A percentile compares a stretch with the other conserved stretches of the same genome.
Conservation (phyloP, 305 asterid species). For the Fraxinus sp. region DNA sequence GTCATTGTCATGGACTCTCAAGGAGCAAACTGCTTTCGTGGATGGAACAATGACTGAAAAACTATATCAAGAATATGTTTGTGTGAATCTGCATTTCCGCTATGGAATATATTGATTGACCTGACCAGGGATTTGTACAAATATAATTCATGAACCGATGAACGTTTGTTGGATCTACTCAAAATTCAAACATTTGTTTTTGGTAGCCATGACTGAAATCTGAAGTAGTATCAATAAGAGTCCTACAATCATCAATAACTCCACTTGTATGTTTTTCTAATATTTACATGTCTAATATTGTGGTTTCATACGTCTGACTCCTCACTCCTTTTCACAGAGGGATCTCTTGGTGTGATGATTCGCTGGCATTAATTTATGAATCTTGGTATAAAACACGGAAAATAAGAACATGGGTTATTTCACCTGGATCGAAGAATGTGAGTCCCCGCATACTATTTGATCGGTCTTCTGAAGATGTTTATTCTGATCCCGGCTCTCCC, state of each 20-base stretch:
- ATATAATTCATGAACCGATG: not conserved
- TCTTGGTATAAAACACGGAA: constrained; percentile 93
- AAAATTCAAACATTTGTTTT: not conserved
- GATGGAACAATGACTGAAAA: constrained; percentile 1
- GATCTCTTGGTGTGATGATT: constrained; percentile 90
- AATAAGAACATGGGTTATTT: constrained; percentile 73
- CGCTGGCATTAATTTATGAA: constrained; percentile 88
- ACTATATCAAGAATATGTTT: not conserved
- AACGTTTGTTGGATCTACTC: not conserved
- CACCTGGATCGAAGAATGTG: constrained; percentile 64
- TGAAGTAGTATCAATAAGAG: not conserved
- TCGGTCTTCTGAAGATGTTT: constrained; percentile 98
- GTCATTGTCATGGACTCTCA: not conserved
- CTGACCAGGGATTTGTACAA: not conserved
- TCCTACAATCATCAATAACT: not conserved
- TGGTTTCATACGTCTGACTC: constrained; percentile 16
- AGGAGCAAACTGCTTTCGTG: not conserved
- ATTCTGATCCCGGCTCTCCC: constrained; percentile 99
- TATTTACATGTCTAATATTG: not conserved
- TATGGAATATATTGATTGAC: not conserved
- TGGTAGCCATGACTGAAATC: not conserved
- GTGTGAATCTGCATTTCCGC: constrained; percentile 9
- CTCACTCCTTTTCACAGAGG: constrained; percentile 53
- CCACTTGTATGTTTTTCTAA: not conserved
- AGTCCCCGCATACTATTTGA: constrained; percentile 80